A percentile compares a stretch with the other conserved stretches of the same genome.
Evolutionary conservation across 2,329 filamentous ascomycete genomes (phyloP).

Genomic region (Nigrospora osmanthi): DNA sequence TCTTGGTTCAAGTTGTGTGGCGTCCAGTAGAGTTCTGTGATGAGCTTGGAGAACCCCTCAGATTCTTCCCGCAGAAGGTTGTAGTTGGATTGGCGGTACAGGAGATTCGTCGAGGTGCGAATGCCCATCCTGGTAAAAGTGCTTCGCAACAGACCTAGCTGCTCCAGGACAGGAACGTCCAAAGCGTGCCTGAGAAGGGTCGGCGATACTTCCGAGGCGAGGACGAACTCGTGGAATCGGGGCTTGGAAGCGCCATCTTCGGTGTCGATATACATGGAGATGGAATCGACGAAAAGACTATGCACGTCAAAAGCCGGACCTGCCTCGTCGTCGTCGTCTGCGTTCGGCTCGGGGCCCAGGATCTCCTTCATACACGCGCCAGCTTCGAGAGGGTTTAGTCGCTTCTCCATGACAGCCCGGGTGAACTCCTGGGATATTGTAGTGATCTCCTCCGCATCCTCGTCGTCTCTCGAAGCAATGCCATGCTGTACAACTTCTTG

Average conservation of each 20-base stretch:
- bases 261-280: constrained; percentile 71
- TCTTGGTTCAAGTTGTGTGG: constrained; percentile 52
- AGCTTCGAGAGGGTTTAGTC: constrained; percentile 59
- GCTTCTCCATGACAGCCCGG: constrained; percentile 62
- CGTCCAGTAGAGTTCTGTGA: constrained; percentile 91
- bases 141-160: constrained; percentile 73
- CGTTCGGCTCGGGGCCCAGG: constrained; percentile 46
- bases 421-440: constrained; percentile 80
- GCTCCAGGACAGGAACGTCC: constrained; percentile 69
- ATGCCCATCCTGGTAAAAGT: constrained; percentile 79
- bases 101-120: constrained; percentile 81
- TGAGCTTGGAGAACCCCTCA: constrained; percentile 92
- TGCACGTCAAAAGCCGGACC: constrained; percentile 50
- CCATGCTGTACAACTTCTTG: constrained; percentile 60
- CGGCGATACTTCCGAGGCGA: constrained; percentile 64
- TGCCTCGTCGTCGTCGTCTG: constrained; percentile 38
- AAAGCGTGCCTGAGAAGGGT: constrained; percentile 71
- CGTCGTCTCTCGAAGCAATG: constrained; percentile 54
- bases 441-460: constrained; percentile 61
- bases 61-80: constrained; percentile 92
- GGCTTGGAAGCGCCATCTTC: constrained; percentile 45
- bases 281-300: constrained; percentile 71
- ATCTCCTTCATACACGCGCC: constrained; percentile 70
- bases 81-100: constrained; percentile 95
- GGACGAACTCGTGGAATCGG: constrained; percentile 58